Evolutionary conservation across 2,329 filamentous ascomycete species (phyloP), one percentile per base, ranked within the genome.

Genomic region (Cordyceps javanica): DNA sequence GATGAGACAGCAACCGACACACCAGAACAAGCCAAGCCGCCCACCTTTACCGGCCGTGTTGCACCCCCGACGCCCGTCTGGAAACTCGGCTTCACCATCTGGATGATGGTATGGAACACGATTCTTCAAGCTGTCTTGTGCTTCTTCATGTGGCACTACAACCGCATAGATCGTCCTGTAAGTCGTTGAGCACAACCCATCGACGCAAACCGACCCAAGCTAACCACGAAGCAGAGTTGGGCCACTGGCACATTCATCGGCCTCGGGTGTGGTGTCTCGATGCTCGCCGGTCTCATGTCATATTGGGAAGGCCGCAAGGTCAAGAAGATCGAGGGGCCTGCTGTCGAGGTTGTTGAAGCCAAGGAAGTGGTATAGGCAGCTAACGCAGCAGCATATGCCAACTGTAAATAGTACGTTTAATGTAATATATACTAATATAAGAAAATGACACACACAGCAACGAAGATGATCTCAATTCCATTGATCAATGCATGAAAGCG

Each of bases 291-390:
- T n/a, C 44, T 65, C 7, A 62, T 66, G 63, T 65, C 63, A 1
- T 66, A 62, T 62, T 66, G 64, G 64, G 64, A 66, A 42, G 63
- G 64, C 2, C 61, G 64, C 0, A 66, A 64, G 52, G 64, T 66
- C 16, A 66, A 66, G 58, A 63, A 64, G 26, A 64, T 65, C 26
- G 64, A 66, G 30, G 63, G 64, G 3, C 63, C 64, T 1, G 58
- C 62, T 21, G 63, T 66, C 1, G 53, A 62, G 21, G 45, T 66
- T 21, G 55, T 65, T 6, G 34, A 49, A 13, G 42, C 34, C 9
- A 13, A 14, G 23, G 44, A 39, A 8, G 36, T 14, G 11, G 44
- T 49, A 28, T 56, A 56, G 5, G 7, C 3, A 16, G 16, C 11
- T 9, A 14, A 2, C 6, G 11, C 13, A 11, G 23, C 45, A 19